These are phyloP conservation scores for Graphilbum sp. DNA, from an alignment of 2,329 filamentous ascomycete species.

Conservation along the genomic window DNA sequence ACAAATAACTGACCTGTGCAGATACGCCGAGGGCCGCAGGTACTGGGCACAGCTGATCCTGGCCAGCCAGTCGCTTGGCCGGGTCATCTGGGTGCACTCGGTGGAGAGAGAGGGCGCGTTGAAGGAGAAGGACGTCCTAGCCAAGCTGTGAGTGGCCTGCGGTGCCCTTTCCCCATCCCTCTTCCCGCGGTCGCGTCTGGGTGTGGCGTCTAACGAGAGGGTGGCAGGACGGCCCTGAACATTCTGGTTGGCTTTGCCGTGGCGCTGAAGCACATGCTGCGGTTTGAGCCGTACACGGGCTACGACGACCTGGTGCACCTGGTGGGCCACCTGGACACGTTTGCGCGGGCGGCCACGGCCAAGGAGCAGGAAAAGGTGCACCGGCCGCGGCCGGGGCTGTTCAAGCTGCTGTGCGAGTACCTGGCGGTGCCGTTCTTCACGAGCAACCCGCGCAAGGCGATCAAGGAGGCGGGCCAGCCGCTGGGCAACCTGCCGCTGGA, in stretches of 20 bases:
- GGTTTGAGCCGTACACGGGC: conserved; percentile 55
- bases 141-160: conserved; percentile 31
- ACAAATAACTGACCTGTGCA: no score
- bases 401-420: conserved; percentile 44
- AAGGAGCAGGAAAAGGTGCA: conserved; percentile 21
- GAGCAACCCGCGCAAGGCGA: conserved; percentile 51
- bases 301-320: conserved; percentile 50
- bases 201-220: no score
- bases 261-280: conserved; percentile 55
- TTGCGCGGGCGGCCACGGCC: conserved; percentile 31
- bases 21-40: conserved; percentile 36
- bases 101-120: conserved; percentile 42
- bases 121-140: conserved; percentile 45
- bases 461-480: conserved; percentile 50
- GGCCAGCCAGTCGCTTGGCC: conserved; percentile 51
- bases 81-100: conserved; percentile 71
- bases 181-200: no score
- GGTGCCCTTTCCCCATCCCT: neutral
- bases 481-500: conserved; percentile 59
- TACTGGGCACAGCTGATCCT: conserved; percentile 41
- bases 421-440: conserved; percentile 52
- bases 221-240: conserved; percentile 46
- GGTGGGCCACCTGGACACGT: conserved; percentile 49
- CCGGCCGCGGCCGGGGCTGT: conserved; percentile 15
- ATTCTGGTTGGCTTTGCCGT: conserved; percentile 53